These are phyloP conservation scores for Torulaspora delbrueckii DNA, from an alignment of 805 yeast genomes.

Conservation along the genomic window DNA sequence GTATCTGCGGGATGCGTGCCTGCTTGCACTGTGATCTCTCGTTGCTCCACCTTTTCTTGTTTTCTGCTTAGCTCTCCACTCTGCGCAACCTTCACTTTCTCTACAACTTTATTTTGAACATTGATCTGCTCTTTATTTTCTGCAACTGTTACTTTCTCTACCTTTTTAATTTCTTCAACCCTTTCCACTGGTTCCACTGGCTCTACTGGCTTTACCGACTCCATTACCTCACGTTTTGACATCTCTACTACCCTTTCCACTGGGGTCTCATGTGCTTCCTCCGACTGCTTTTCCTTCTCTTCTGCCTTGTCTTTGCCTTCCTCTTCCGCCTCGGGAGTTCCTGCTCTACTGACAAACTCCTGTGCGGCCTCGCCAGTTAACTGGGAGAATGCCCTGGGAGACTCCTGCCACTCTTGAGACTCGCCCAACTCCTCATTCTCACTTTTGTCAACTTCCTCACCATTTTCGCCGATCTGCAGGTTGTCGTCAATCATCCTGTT, in stretches of 20 bases:
- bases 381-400: constrained; percentile 4
- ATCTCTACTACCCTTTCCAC: not conserved
- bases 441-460: not conserved
- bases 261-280: not conserved
- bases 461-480: constrained; percentile 20
- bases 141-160: not conserved
- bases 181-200: not conserved
- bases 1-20: not conserved
- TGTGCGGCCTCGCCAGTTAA: constrained; percentile 10
- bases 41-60: not conserved
- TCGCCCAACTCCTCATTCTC: not conserved
- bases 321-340: not conserved
- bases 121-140: not conserved
- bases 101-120: not conserved
- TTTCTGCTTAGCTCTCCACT: not conserved
- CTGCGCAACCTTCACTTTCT: not conserved
- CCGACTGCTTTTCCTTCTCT: not conserved
- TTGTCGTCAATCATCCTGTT: constrained; percentile 35
- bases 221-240: not conserved
- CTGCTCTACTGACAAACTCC: constrained; percentile 8
- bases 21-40: not conserved
- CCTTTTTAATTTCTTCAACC: too few relatives aligned
- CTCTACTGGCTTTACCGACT: not conserved
- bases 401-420: not conserved
- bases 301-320: not conserved